Conservation (phyloP, 108 stramenopile genomes). For the Seminavis robusta region DNA sequence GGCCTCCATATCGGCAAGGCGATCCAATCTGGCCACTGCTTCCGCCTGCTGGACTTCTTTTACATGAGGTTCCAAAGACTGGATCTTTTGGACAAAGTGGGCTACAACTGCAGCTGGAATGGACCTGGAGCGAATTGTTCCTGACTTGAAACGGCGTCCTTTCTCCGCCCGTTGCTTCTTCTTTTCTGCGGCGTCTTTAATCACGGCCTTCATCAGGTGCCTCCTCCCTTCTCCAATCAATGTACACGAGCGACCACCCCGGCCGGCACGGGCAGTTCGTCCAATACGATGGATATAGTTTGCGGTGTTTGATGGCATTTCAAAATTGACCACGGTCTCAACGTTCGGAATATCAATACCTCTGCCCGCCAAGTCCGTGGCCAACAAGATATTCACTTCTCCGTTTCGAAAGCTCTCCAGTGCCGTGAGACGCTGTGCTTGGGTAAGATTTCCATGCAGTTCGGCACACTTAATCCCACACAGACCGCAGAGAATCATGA, state of each 20-base stretch:
- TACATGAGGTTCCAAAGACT: slow-evolving; percentile 68
- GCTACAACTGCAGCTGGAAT: slow-evolving; percentile 73
- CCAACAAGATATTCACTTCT: slow-evolving; percentile 88
- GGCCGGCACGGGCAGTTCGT: slow-evolving; percentile 95
- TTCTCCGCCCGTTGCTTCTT: slow-evolving; percentile 8
- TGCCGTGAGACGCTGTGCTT: slow-evolving; percentile 83
- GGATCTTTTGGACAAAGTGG: slow-evolving; percentile 84
- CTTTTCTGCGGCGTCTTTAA: slow-evolving; percentile 82
- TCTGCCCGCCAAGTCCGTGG: slow-evolving; percentile 97
- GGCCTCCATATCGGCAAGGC: slow-evolving; percentile 85
- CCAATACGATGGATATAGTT: slow-evolving; percentile 98
- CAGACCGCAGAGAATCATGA: slow-evolving; percentile 84
- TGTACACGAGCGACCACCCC: slow-evolving; percentile 90
- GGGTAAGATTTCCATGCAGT: slow-evolving; percentile 95
- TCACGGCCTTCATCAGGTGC: slow-evolving; percentile 86
- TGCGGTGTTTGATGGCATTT: slow-evolving; percentile 92
- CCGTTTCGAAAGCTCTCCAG: slow-evolving; percentile 89
- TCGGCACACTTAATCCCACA: slow-evolving; percentile 85
- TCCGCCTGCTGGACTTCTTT: slow-evolving; percentile 82
- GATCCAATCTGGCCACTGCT: slow-evolving; percentile 82
- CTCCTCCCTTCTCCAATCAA: slow-evolving; percentile 90
- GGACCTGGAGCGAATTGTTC: slow-evolving; percentile 75
- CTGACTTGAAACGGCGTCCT: slow-evolving; percentile 22
- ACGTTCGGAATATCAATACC: slow-evolving; percentile 92
- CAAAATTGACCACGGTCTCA: slow-evolving; percentile 94